Conservation (phyloP, 768 basidiomycete species). For the Suillus brevipes region DNA sequence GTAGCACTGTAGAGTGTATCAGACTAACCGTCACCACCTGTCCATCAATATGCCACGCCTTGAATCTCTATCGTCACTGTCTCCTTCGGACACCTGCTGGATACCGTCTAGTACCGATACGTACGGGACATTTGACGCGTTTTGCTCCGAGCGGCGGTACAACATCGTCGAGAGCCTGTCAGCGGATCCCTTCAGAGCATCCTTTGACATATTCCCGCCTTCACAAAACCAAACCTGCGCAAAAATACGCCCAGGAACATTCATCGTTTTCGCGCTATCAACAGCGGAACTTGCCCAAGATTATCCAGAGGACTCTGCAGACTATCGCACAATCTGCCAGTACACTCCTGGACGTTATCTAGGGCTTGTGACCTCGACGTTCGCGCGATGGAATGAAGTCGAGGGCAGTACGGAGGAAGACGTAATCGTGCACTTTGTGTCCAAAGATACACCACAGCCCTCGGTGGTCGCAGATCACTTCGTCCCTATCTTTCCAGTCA, state of each 20-base stretch:
- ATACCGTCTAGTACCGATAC: background rate
- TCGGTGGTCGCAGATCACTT: background rate
- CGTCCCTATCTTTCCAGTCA: constrained; percentile 7
- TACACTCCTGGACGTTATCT: constrained; percentile 20
- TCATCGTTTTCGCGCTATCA: constrained; percentile 20
- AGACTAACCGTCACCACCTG: background rate
- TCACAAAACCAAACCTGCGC: background rate
- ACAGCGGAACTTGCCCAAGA: constrained; percentile 11
- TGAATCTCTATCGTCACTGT: background rate
- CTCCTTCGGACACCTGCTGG: background rate
- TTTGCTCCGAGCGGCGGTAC: background rate
- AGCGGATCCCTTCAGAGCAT: background rate
- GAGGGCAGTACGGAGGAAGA: constrained; percentile 16
- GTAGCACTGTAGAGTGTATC: background rate
- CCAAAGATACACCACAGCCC: constrained; percentile 12
- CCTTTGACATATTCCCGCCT: background rate
- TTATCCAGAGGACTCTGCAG: constrained; percentile 8
- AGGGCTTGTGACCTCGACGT: constrained; percentile 23
- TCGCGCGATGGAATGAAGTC: constrained; percentile 12
- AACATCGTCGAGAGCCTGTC: background rate
- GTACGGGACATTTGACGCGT: background rate
- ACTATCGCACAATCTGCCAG: constrained; percentile 3
- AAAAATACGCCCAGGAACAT: constrained; percentile 15
- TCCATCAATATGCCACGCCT: background rate
- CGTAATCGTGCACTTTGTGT: constrained; percentile 22